Base-by-base conservation (phyloP, 495 filamentous ascomycete species). In the Rhypophila decipiens region DNA sequence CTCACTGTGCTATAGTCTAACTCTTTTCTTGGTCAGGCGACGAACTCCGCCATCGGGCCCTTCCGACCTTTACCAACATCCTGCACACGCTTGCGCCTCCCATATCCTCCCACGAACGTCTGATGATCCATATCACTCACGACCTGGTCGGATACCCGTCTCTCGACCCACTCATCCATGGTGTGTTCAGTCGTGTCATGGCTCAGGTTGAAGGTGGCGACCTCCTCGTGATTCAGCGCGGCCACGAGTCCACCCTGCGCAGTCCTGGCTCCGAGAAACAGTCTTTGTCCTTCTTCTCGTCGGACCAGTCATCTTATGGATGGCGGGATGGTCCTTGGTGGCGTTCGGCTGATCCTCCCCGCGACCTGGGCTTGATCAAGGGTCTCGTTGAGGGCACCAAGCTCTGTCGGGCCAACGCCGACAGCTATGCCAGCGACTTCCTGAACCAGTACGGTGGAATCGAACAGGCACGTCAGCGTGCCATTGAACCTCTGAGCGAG, bases 311-410 rank as follows among this genome's bases (percentile, higher is more conserved):
- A 38, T 56, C 66, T 1, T 70, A 69, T 44, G 83, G 84, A 42
- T 95, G 90, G 90, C 83, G 78, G 46, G 90, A 95, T 57, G 94
- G 93, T 0, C 93, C 93, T 1, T 98, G 93, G 93, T 98, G 93
- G 90, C 78, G 90, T 21, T 80, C 83, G 35, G 70, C 77, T 36
- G 79, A 80, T 35, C 73, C 71, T 21, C 76, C 83, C 41, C 83
- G 94, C 37, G 86, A 83, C 51, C 66, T 97, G n/a, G 85, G 88
- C 46, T 72, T 84, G 9, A 85, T 96, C 23, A 78, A 75, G 43
- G 93, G 94, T 18, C 68, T 90, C 0, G 74, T 85, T 20, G 90
- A 95, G 67, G 93, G 85, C 15, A 90, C 88, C 35, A 95, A 96
- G 68, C 79, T 98, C 15, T 87, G 84, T 22, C 79, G 88, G 29